Conservation (phyloP, 345 rosid species). For the Luvunga scandens region DNA sequence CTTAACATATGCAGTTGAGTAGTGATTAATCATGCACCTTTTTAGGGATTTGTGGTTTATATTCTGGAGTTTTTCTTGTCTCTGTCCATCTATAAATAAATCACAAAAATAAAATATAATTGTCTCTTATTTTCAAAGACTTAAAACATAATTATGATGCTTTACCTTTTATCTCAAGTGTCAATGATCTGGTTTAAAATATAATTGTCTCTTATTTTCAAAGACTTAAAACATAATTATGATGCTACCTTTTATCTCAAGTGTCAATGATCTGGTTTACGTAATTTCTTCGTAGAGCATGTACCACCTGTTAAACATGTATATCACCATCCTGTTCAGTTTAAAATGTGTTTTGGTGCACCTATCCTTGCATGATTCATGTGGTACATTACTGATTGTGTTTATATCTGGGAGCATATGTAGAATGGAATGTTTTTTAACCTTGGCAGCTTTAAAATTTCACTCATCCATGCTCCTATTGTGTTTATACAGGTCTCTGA, state of each 20-base stretch:
- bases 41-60: not conserved
- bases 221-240: not conserved
- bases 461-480: not conserved
- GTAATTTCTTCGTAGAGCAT: not conserved
- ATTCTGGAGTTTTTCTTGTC: not conserved
- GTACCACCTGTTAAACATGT: not conserved
- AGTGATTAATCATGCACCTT: not conserved
- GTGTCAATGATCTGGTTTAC: not conserved
- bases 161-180: not conserved
- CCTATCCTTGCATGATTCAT: not conserved
- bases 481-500: slow-evolving; percentile 53
- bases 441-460: not conserved
- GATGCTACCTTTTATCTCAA: not conserved
- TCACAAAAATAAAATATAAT: too few relatives aligned
- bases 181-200: not conserved
- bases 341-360: slow-evolving; percentile 3
- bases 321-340: not conserved
- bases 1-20: not conserved
- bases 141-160: not conserved
- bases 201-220: not conserved
- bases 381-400: not conserved
- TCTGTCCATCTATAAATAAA: not conserved
- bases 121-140: not conserved
- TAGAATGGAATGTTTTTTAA: slow-evolving; percentile 2
- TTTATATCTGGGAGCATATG: not conserved